Percentiles rank a stretch among this genome's conserved stretches.
Conservation (phyloP, 1,284 basidiomycete genomes). For the Agroathelia rolfsii region DNA sequence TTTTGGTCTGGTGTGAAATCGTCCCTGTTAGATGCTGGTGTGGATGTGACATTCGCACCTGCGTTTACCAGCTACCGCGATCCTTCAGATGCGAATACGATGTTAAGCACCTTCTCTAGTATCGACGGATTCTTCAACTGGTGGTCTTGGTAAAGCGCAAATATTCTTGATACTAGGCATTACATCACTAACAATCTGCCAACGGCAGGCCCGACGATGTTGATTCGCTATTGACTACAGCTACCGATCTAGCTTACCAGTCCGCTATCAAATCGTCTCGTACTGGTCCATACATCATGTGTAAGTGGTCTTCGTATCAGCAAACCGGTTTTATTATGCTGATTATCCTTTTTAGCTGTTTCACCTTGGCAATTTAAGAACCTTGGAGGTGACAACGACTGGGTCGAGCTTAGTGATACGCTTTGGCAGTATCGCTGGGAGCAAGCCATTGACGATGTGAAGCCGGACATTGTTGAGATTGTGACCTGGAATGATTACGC, state of each 20-base stretch:
- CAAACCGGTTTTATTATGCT: neutral
- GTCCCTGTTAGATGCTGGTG: constrained; percentile 16
- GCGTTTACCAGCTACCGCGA: constrained; percentile 23
- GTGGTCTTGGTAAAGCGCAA: constrained; percentile 23
- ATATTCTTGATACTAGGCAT: neutral
- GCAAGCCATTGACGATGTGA: constrained; percentile 22
- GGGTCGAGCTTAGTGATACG: constrained; percentile 25
- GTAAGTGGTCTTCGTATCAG: constrained; percentile 14
- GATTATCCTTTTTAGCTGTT: constrained; percentile 23
- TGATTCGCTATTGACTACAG: constrained; percentile 18
- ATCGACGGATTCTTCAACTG: constrained; percentile 28
- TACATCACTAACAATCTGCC: neutral
- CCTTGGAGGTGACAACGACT: constrained; percentile 23
- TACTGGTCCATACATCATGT: constrained; percentile 25
- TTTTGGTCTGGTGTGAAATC: constrained; percentile 22
- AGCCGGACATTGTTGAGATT: constrained; percentile 33
- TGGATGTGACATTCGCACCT: constrained; percentile 20
- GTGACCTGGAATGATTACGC: constrained; percentile 21
- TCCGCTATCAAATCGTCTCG: constrained; percentile 12
- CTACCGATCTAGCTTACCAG: constrained; percentile 20
- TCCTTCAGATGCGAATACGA: constrained; percentile 14
- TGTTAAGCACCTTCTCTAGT: constrained; percentile 20
- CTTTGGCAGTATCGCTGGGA: constrained; percentile 25
- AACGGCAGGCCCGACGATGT: constrained; percentile 19
- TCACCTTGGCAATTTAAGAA: constrained; percentile 39